Conservation (phyloP, 257 asterid genomes). For the Ilex asprella region DNA sequence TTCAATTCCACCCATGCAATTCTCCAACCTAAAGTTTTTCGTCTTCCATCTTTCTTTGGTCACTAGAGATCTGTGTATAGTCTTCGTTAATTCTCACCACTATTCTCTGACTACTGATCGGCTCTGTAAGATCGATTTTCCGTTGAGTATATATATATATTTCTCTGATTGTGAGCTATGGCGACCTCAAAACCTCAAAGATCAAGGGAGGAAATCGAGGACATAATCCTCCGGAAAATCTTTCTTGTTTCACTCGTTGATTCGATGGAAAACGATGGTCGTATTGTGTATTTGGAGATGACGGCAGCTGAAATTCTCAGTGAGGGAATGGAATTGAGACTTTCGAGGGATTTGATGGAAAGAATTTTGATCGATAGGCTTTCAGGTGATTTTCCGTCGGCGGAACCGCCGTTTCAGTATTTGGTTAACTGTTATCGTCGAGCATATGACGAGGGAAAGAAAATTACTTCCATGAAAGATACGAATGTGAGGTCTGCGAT, state of each 20-base stretch:
- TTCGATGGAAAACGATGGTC: slow-evolving; percentile 66
- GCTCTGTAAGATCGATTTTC: too few relatives aligned
- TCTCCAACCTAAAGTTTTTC: too few relatives aligned
- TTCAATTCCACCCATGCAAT: too few relatives aligned
- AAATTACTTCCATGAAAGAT: slow-evolving; percentile 72
- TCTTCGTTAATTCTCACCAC: too few relatives aligned
- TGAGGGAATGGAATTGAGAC: slow-evolving; percentile 66
- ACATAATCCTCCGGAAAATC: slow-evolving; percentile 72
- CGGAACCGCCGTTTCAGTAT: slow-evolving; percentile 77
- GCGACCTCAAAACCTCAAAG: slow-evolving; percentile 62
- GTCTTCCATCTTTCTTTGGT: too few relatives aligned
- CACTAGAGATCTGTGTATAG: too few relatives aligned
- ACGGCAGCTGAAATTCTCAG: slow-evolving; percentile 86
- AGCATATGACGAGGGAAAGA: slow-evolving; percentile 73
- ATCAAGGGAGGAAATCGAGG: slow-evolving; percentile 84
- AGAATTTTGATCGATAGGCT: slow-evolving; percentile 78
- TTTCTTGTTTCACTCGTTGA: slow-evolving; percentile 61
- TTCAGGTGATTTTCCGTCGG: slow-evolving; percentile 48
- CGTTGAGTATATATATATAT: not conserved
- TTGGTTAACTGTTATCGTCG: slow-evolving; percentile 67
- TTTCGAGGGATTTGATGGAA: slow-evolving; percentile 77
- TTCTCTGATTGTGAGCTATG: slow-evolving; percentile 24
- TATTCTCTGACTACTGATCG: too few relatives aligned
- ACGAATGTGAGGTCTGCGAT: slow-evolving; percentile 50
- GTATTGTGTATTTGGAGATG: slow-evolving; percentile 60